phyloP scores from a whole-genome alignment of 2,329 filamentous ascomycete species.

The Cladosporium sp. region DNA sequence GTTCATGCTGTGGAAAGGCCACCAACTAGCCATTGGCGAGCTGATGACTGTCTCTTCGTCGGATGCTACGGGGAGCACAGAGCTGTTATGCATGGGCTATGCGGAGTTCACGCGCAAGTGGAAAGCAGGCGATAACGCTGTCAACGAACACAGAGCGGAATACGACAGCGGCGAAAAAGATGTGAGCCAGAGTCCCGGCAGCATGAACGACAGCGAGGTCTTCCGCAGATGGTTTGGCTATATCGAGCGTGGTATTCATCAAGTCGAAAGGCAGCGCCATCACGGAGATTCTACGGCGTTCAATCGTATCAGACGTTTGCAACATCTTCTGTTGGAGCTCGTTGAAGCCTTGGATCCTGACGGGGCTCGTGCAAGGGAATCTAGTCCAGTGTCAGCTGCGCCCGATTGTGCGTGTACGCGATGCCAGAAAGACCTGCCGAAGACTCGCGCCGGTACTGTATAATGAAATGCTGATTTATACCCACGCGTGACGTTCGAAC shows the following conservation, averaged over 20 bases:
- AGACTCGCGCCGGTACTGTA: neutral
- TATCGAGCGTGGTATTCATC: neutral
- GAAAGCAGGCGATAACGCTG: neutral
- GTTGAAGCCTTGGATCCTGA: neutral
- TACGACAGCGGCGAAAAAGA: neutral
- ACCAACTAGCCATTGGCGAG: slow-evolving; percentile 5
- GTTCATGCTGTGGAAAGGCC: slow-evolving; percentile 15
- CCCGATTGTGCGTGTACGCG: neutral
- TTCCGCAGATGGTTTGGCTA: neutral
- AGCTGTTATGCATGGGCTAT: slow-evolving; percentile 12
- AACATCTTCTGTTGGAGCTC: slow-evolving; percentile 8
- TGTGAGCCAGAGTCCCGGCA: neutral
- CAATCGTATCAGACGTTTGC: slow-evolving; percentile 12
- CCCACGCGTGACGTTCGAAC: neutral
- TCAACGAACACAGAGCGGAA: neutral
- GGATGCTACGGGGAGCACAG: neutral
- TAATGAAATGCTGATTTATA: neutral
- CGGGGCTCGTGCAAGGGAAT: neutral
- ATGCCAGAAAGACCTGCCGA: neutral
- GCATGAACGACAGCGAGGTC: neutral
- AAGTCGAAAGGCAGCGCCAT: neutral
- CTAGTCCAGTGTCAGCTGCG: neutral
- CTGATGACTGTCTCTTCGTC: neutral
- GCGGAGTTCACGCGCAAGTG: slow-evolving; percentile 12
- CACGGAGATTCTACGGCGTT: neutral